Conservation (phyloP, 768 basidiomycete species). For the Botryobasidium botryosum region DNA sequence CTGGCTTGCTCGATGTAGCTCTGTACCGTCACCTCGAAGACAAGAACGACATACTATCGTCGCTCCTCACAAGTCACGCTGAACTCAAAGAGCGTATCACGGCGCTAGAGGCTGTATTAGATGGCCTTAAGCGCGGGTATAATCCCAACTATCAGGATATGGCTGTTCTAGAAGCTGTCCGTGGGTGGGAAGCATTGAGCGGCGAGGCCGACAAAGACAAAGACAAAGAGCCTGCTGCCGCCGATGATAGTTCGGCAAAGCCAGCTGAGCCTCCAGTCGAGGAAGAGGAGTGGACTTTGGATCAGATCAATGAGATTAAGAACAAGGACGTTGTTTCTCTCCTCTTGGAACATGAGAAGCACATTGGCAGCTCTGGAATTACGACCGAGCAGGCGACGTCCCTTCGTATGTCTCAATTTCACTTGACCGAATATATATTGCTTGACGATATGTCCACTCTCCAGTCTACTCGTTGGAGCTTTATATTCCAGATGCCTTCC, state of each 20-base stretch:
- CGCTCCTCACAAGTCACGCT: slow-evolving; percentile 54
- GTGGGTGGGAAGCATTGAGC: slow-evolving; percentile 74
- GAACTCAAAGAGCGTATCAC: slow-evolving; percentile 60
- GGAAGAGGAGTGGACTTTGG: slow-evolving; percentile 37
- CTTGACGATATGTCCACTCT: background rate
- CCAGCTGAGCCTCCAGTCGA: slow-evolving; percentile 21
- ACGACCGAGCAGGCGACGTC: slow-evolving; percentile 25
- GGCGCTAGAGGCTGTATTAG: slow-evolving; percentile 67
- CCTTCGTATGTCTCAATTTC: slow-evolving; percentile 33
- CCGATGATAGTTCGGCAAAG: slow-evolving; percentile 15
- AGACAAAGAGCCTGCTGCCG: slow-evolving; percentile 9
- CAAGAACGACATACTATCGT: slow-evolving; percentile 60
- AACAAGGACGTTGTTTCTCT: slow-evolving; percentile 48
- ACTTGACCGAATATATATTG: background rate
- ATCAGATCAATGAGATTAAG: slow-evolving; percentile 30
- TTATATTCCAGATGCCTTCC: slow-evolving; percentile 70
- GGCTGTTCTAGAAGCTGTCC: slow-evolving; percentile 92
- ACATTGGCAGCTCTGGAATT: slow-evolving; percentile 35
- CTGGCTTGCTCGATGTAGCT: slow-evolving; percentile 30
- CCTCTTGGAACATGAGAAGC: slow-evolving; percentile 61
- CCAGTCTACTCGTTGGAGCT: slow-evolving; percentile 63
- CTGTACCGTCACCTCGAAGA: slow-evolving; percentile 57
- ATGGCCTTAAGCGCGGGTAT: slow-evolving; percentile 64
- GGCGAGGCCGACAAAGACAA: slow-evolving; percentile 39
- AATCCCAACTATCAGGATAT: slow-evolving; percentile 99